Conservation (phyloP, 164 flowering plant species). For the Vitis rotundifolia region DNA sequence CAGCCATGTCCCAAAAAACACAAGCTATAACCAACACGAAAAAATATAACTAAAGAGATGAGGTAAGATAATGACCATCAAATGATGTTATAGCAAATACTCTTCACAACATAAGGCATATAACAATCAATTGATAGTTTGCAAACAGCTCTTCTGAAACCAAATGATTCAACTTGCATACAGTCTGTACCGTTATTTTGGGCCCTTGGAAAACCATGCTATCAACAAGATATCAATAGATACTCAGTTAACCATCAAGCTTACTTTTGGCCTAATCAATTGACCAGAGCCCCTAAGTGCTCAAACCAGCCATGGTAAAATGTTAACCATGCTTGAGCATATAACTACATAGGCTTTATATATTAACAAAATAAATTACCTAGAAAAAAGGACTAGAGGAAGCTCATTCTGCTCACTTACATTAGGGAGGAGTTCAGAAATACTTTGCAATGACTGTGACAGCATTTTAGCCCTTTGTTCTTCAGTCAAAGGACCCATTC, state of each 20-base stretch:
- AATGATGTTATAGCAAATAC: background rate
- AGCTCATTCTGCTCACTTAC: conserved; percentile 37
- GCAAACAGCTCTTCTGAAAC: background rate
- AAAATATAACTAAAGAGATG: background rate
- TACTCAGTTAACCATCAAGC: too few species aligned
- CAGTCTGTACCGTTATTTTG: background rate
- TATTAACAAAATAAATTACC: background rate
- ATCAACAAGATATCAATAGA: background rate
- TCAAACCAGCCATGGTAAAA: too few species aligned
- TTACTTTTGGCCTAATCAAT: too few species aligned
- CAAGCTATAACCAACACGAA: background rate
- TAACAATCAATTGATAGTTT: background rate
- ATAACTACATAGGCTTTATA: too few species aligned
- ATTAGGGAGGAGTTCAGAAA: conserved; percentile 42
- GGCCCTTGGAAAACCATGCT: background rate
- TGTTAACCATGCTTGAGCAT: too few species aligned
- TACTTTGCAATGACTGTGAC: conserved; percentile 51
- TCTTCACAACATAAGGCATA: background rate
- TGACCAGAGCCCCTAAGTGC: too few species aligned
- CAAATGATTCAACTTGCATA: too few species aligned
- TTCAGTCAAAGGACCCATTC: conserved; percentile 73
- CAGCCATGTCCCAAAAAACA: conserved; percentile 4
- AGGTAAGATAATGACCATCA: background rate
- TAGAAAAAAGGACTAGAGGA: background rate
- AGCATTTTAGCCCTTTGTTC: conserved; percentile 81